Percentiles rank a stretch among this genome's conserved stretches.
phyloP scores from a whole-genome alignment of 257 asterid genomes.

The Lantana camara region DNA sequence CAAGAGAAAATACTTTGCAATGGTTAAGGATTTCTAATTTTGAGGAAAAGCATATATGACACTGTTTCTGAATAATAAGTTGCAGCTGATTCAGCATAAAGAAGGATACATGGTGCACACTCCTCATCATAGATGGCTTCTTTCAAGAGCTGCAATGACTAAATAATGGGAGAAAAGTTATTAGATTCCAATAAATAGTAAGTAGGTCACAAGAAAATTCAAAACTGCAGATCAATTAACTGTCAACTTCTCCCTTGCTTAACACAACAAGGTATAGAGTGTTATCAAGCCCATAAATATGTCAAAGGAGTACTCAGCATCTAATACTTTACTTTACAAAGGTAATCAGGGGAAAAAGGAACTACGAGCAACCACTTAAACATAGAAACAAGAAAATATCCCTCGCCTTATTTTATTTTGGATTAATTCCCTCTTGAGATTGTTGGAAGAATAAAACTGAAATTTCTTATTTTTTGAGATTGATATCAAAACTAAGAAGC shows the following conservation, averaged over 20 bases:
- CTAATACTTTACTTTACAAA: too few relatives aligned
- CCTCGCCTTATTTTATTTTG: too few relatives aligned
- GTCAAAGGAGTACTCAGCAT: too few relatives aligned
- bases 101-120: conserved; percentile 88
- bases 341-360: too few relatives aligned
- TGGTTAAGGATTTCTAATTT: conserved; percentile 54
- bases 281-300: too few relatives aligned
- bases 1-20: conserved; percentile 80
- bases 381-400: too few relatives aligned
- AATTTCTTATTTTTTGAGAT: too few relatives aligned
- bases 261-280: not conserved
- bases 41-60: conserved; percentile 3
- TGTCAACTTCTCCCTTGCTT: conserved; percentile 2
- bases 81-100: conserved; percentile 26
- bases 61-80: conserved; percentile 12
- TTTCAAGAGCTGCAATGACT: conserved; percentile 92
- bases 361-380: too few relatives aligned
- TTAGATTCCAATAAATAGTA: conserved; percentile 13
- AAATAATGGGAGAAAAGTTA: conserved; percentile 34
- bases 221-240: conserved; percentile 2
- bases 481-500: too few relatives aligned
- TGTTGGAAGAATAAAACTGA: too few relatives aligned
- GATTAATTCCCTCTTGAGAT: too few relatives aligned
- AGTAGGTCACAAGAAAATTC: not conserved
- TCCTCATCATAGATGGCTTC: conserved; percentile 80